Percentiles rank a stretch among this genome's conserved stretches.
These are phyloP conservation scores for Neonectria neomacrospora DNA, from an alignment of 2,329 filamentous ascomycete species.

Conservation along the genomic window DNA sequence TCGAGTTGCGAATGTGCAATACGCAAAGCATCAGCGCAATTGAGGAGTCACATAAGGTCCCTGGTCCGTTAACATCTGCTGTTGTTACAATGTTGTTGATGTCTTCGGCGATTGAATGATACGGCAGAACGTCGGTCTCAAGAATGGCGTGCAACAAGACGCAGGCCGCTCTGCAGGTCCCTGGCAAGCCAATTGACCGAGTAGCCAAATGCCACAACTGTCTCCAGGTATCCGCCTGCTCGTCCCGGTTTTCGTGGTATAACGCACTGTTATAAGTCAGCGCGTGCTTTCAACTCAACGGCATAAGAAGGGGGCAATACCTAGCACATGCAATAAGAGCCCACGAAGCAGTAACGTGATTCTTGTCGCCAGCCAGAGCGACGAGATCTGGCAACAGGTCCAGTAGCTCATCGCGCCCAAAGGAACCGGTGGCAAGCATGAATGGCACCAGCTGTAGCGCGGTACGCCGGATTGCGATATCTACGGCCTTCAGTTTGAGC, in stretches of 20 bases:
- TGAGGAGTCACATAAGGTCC: slow-evolving; percentile 81
- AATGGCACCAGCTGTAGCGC: slow-evolving; percentile 70
- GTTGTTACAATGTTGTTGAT: slow-evolving; percentile 78
- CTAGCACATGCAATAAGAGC: slow-evolving; percentile 84
- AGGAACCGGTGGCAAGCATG: slow-evolving; percentile 58
- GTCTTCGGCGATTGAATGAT: slow-evolving; percentile 74
- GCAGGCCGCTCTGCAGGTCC: slow-evolving; percentile 81
- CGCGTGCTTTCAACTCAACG: not conserved
- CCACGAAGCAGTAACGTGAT: slow-evolving; percentile 76
- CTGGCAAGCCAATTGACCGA: slow-evolving; percentile 75
- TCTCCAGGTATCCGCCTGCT: slow-evolving; percentile 66
- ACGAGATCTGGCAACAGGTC: slow-evolving; percentile 69
- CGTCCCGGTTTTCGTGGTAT: slow-evolving; percentile 48
- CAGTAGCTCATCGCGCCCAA: slow-evolving; percentile 63
- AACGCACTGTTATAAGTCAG: slow-evolving; percentile 47
- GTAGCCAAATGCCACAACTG: slow-evolving; percentile 80
- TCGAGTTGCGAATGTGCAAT: slow-evolving; percentile 72
- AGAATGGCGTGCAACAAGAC: slow-evolving; percentile 77
- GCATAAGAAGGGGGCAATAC: slow-evolving; percentile 55
- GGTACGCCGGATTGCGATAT: slow-evolving; percentile 59
- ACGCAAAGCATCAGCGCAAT: slow-evolving; percentile 77
- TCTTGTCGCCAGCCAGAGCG: slow-evolving; percentile 74
- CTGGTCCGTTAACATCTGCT: slow-evolving; percentile 84
- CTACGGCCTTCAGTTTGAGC: slow-evolving; percentile 58
- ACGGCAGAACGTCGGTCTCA: slow-evolving; percentile 71